These are phyloP conservation scores for Wallemia hederae DNA, from an alignment of 1,284 basidiomycete species.

Conservation along the genomic window DNA sequence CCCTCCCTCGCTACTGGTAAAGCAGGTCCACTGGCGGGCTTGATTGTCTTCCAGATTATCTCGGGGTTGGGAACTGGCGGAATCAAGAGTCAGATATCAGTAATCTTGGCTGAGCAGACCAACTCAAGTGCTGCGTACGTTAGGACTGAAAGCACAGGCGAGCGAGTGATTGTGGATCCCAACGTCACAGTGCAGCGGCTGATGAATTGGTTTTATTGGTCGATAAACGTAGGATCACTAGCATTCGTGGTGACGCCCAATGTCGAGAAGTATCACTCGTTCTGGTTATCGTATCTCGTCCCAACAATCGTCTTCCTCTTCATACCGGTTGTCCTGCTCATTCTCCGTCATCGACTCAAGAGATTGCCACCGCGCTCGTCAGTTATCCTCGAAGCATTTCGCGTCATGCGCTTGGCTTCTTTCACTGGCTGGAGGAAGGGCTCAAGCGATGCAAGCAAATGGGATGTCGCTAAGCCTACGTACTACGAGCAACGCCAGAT, in stretches of 20 bases:
- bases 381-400: not conserved
- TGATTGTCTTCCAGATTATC: not conserved
- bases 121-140: not conserved
- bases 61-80: not conserved
- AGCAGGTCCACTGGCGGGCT: not conserved
- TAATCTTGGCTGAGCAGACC: not conserved
- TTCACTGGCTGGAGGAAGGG: not conserved
- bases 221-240: not conserved
- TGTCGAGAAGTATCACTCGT: not conserved
- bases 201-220: not conserved
- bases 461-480: not conserved
- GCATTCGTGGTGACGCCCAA: not conserved
- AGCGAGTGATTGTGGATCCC: not conserved
- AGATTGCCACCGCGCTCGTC: too few relatives aligned
- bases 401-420: not conserved
- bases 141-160: not conserved
- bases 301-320: not conserved
- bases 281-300: not conserved
- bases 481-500: not conserved
- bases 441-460: not conserved
- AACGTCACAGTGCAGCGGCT: not conserved
- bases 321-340: not conserved
- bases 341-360: not conserved
- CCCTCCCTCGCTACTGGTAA: not conserved
- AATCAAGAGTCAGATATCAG: not conserved